Base-by-base conservation (phyloP, 2,329 filamentous ascomycete species). In the Fusarium domesticum region DNA sequence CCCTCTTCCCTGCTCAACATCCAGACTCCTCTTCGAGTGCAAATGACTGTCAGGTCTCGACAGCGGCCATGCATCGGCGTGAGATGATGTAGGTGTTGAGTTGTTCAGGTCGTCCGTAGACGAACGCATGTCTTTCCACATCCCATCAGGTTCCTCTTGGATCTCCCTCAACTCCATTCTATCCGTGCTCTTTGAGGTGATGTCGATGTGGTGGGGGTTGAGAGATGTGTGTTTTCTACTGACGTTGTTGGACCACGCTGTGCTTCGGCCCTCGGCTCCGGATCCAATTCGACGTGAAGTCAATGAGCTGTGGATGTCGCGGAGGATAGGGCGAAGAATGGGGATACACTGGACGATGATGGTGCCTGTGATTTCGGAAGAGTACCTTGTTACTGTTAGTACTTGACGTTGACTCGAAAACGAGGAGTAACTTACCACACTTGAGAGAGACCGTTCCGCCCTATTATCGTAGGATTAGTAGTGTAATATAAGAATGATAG, bases 331-430 rank as follows among this genome's bases (percentile, higher is more conserved):
- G 8, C 75, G 69, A 6, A 78, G 54, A 14, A 78, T 70, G 2
- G 75, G 75, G 3, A 78, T 71, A 47, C 73, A 78, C 51, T 77
- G 75, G 4, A 77, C 75, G 34, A 78, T 76, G 50, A 78, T 76
- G 18, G 75, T 78, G 41, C 75, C 74, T 7, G 72, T 68, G 41
- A 77, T 65, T 58, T 78, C 75, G 14, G 74, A 74, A 0, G 72
- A 75, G 58, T 76, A 70, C 23, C 23, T 28, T 23, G 20, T 23
- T 8, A 28, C n/a, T 5, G 23, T 28, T 28, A 28, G 23, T 28
- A 10, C 10, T 5, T 8, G 14, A 11, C 4, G 10, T 8, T 10
- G 23, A 10, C 23, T 4, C 4, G 23, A 12, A 5, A 3, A 28
- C 8, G 3, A 10, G 7, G 8, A 11, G 23, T 6, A 28, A 12